Evolutionary conservation across 2,329 filamentous ascomycete genomes (phyloP), one percentile per base, ranked within the genome.

Genomic region (Phyllosticta ampelicida): DNA sequence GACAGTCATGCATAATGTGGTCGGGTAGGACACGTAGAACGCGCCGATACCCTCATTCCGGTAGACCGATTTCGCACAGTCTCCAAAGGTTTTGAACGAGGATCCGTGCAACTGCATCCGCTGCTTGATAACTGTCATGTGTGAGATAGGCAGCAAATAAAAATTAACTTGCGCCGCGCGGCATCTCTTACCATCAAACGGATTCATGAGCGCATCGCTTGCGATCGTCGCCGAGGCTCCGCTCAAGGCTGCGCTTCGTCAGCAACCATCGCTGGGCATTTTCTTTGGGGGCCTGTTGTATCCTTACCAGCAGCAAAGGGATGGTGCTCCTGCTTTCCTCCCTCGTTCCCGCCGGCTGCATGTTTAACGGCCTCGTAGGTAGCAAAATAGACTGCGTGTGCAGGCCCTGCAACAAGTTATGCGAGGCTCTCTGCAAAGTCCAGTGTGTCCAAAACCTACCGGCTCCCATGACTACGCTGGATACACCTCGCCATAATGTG

Each of bases 301-400:
- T 44, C 16, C 71, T 73, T 77, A 95, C 90, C 90, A 69, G 92
- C 91, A 73, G 94, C 94, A 58, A 97, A 77, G 28, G 92, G 92
- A 71, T 99, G 92, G 70, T 99, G 92, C 56, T 86, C 86, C 69
- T 97, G 90, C 55, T 86, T 84, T 61, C 89, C 90, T 60, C 82
- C 85, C 69, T 87, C 84, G 70, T 97, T 97, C 53, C 92, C 94
- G 60, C 94, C 94, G 78, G 96, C 94, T 51, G 91, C 76, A 68
- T 99, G 91, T 79, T 99, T 99, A 62, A 97, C 91, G 60, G 89
- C 85, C 77, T 99, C 94, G 73, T 97, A 99, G 48, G 94, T 97
- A 58, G 91, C 92, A 74, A 99, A 99, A 73, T 99, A 97, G 60
- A 99, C 90, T 51, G 94, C 94, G 70, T 99, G 94, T 61, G 94